phyloP scores from a whole-genome alignment of 768 basidiomycete species.

The Leccinum longicurvipes region DNA sequence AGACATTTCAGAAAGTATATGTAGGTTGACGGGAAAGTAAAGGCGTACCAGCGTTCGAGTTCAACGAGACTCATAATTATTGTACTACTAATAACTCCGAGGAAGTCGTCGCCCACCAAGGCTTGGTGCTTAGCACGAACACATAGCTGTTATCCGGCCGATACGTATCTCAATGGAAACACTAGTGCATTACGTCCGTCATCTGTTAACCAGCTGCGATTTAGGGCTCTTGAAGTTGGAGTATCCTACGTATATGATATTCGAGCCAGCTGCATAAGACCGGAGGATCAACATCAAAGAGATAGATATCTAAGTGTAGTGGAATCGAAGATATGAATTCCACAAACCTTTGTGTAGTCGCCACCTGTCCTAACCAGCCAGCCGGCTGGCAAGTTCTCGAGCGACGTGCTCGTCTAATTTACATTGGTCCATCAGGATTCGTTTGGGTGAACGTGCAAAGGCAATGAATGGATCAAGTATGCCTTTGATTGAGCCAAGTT shows the following conservation, averaged over 20 bases:
- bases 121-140: background rate
- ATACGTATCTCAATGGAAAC: background rate
- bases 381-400: slow-evolving; percentile 16
- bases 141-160: background rate
- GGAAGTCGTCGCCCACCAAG: background rate
- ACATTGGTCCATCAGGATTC: slow-evolving; percentile 16
- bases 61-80: background rate
- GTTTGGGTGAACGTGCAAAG: slow-evolving; percentile 12
- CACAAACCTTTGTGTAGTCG: too few relatives aligned
- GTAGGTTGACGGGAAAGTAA: background rate
- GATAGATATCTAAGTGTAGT: background rate
- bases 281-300: background rate
- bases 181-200: background rate
- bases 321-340: background rate
- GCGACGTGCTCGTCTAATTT: slow-evolving; percentile 19
- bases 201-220: background rate
- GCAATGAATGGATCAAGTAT: background rate
- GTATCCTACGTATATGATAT: background rate
- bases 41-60: background rate
- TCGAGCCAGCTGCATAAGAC: background rate
- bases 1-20: background rate
- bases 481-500: slow-evolving; percentile 13
- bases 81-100: background rate
- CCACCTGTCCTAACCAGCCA: slow-evolving; percentile 2
- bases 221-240: background rate